Base-by-base conservation (phyloP, 768 basidiomycete genomes). In the Naganishia onofrii region DNA sequence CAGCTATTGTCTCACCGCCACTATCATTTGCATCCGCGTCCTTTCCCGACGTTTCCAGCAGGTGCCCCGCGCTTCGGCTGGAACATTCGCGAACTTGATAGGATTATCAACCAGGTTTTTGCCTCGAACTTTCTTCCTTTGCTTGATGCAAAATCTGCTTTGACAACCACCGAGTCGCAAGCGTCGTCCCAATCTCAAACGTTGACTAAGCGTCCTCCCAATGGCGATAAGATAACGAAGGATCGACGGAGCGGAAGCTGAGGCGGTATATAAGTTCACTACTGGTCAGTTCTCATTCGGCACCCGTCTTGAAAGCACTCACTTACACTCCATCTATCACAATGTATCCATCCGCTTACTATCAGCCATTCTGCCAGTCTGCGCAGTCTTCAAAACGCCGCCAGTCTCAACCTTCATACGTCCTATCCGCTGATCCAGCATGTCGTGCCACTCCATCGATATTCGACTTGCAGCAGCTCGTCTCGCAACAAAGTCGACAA, bases 1-100 rank as follows among this genome's bases (percentile, higher is more conserved):
- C 31, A 32, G 57, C 57, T 58, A 32, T n/a, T 58, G 57, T 58
- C 57, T 58, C 57, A 58, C 57, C 42, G 42, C 42, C 42, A 10
- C 42, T 15, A 42, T 17, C 21, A 23, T 58, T 58, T 58, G 57
- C 31, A 34, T 58, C 57, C 57, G 57, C 31, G n/a, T 3, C n/a
- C 28, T 56, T 58, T 58, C 57, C 57, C 31, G 57, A 58, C 4
- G 21, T 34, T 58, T 58, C 57, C 17, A 58, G 57, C 34, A 58
- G 57, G 57, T 58, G 57, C 57, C 57, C 57, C 57, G 21, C 29
- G 13, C 32, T 23, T n/a, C 3, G 21, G 3, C n/a, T 21, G 48
- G 42, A 42, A 42, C 15, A 42, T 42, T 42, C 48, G 48, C 21
- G 21, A 51, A 51, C 48, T 2, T 36, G 4, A 36, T 36, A 36